Base-by-base conservation (phyloP, 2,329 filamentous ascomycete genomes). In the Talaromyces albobiverticillius region DNA sequence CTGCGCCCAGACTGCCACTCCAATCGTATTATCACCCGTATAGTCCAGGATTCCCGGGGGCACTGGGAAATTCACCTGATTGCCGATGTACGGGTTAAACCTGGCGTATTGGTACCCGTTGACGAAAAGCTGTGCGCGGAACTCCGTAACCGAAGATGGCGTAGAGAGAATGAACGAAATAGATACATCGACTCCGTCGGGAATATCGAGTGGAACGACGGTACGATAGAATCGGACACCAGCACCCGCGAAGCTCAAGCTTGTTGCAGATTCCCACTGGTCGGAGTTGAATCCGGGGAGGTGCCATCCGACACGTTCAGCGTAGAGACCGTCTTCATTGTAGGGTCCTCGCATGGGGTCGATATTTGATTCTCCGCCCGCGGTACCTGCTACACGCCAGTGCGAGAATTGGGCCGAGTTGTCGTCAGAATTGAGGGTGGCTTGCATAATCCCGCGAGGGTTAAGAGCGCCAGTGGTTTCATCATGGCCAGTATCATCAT, bases 401-500 rank as follows among this genome's bases (percentile, higher is more conserved):
- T 26, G 25, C 26, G 75, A 67, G 7, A 50, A 50, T 20, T 50
- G 20, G 14, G 22, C 57, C 62, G 41, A 60, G 59, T 26, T 62
- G 61, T 1, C 71, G 64, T 9, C 64, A 60, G 51, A 76, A 71
- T 20, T 71, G 67, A n/a, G 79, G 63, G 22, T 62, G 55, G 47
- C 73, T 73, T 70, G 66, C 4, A 84, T 66, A 47, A 85, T 78
- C 16, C 82, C 82, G 18, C 81, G 78, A 0, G 82, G 82, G 26
- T 73, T 71, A 66, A 83, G 82, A 0, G 84, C 79, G 2, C 73
- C 73, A 75, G 81, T 83, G 66, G 87, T 84, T 60, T 87, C 82
- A 56, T 90, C 81, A 1, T 89, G 75, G 0, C 88, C 87, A 72
- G 85, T 89, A 67, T 86, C 85, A 67, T 92, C 89, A 13, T 91